These are phyloP conservation scores for Cudoniella acicularis DNA, from an alignment of 495 filamentous ascomycete genomes.

Conservation along the genomic window DNA sequence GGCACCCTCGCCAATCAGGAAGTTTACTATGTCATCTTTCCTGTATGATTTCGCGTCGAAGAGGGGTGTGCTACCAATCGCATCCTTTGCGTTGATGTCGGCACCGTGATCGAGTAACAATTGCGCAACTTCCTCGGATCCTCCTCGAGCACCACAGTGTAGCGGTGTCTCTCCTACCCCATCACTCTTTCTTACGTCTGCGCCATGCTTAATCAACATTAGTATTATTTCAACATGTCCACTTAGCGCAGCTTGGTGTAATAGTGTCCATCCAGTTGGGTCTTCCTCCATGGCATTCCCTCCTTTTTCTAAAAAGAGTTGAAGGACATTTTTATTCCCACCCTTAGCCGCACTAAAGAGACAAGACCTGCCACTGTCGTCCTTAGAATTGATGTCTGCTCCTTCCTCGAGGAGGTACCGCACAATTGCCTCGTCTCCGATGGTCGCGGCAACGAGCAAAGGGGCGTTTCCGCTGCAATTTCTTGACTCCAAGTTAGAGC, in stretches of 20 bases:
- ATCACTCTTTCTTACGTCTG: neutral
- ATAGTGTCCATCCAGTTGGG: neutral
- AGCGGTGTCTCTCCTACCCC: neutral
- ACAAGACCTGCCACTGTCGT: neutral
- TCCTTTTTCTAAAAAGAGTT: neutral
- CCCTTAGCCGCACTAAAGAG: neutral
- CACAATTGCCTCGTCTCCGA: neutral
- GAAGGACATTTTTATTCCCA: neutral
- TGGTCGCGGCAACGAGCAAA: neutral
- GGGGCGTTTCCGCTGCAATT: neutral
- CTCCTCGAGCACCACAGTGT: neutral
- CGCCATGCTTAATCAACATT: neutral
- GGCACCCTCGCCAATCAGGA: neutral
- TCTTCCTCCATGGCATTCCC: neutral
- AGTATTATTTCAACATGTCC: neutral
- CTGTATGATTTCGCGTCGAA: neutral
- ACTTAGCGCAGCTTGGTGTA: neutral
- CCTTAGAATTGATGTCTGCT: neutral
- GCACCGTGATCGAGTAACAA: neutral
- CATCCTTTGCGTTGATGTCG: neutral
- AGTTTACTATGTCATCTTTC: neutral
- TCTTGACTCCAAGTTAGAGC: neutral
- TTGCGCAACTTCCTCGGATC: neutral
- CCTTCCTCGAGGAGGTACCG: constrained; percentile 1
- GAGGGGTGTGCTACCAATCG: neutral